Evolutionary conservation across 352 stramenopile species (phyloP).

Genomic region (Phytopythium chamaehyphon): DNA sequence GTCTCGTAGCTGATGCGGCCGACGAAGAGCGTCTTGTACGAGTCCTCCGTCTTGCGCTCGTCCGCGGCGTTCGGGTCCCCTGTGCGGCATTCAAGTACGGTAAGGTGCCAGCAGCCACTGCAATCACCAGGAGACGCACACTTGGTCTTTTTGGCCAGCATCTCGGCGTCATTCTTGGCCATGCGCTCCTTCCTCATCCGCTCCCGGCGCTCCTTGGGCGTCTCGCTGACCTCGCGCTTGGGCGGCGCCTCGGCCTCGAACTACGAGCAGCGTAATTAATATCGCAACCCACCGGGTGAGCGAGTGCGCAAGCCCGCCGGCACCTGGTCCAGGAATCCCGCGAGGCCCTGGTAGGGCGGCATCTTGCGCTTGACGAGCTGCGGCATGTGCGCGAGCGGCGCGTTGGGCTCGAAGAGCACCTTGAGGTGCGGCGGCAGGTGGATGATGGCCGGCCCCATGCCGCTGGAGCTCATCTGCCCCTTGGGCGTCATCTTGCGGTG

Average conservation of each 20-base stretch:
- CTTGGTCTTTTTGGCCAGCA: conserved; percentile 51
- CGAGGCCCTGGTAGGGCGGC: conserved; percentile 68
- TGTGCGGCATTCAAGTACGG: conserved; percentile 10
- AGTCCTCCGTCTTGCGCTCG: conserved; percentile 76
- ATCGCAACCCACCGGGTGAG: no score
- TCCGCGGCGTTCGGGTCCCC: conserved; percentile 62
- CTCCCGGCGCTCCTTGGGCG: conserved; percentile 70
- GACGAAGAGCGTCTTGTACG: conserved; percentile 99
- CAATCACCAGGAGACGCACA: conserved; percentile 45
- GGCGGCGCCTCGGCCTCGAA: conserved; percentile 67
- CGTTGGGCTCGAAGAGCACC: conserved; percentile 76
- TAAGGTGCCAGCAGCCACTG: no score
- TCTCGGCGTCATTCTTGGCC: conserved; percentile 54
- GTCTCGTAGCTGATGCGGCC: conserved; percentile 97
- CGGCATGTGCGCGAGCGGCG: conserved; percentile 64
- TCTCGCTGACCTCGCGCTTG: conserved; percentile 58
- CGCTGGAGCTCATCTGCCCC: conserved; percentile 85
- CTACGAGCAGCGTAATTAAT: conserved; percentile 9
- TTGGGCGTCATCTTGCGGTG: conserved; percentile 88
- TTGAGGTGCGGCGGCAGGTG: conserved; percentile 78
- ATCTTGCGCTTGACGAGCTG: conserved; percentile 85
- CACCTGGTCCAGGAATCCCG: conserved; percentile 34
- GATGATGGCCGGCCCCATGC: conserved; percentile 82
- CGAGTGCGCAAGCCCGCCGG: background rate
- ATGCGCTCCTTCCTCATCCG: conserved; percentile 57